Percentiles rank a stretch among this genome's conserved stretches.
phyloP scores from a whole-genome alignment of 2,329 filamentous ascomycete genomes.

The Xylariaceae sp. region DNA sequence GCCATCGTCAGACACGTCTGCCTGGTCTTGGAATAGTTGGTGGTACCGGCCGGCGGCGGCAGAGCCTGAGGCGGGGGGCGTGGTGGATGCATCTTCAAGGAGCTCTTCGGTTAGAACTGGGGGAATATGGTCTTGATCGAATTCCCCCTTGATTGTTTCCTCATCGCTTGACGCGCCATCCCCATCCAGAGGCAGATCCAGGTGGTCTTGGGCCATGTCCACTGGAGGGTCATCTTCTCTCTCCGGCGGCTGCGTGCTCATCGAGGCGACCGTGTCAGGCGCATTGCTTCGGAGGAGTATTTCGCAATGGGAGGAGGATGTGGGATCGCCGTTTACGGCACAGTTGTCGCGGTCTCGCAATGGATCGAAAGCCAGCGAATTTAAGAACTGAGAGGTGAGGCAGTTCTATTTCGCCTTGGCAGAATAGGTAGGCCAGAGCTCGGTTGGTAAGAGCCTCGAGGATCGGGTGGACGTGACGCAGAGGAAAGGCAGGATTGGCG shows the following conservation, averaged over 20 bases:
- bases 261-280: conserved; percentile 26
- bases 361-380: too few relatives aligned
- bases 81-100: conserved; percentile 25
- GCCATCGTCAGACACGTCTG: conserved; percentile 49
- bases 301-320: conserved; percentile 1
- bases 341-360: not conserved
- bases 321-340: conserved; percentile 1
- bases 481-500: not conserved
- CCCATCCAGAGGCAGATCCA: conserved; percentile 42
- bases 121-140: conserved; percentile 36
- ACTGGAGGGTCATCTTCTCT: conserved; percentile 40
- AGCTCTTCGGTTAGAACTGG: conserved; percentile 37
- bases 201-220: conserved; percentile 39
- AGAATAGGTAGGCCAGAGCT: not conserved
- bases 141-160: conserved; percentile 40
- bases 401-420: not conserved
- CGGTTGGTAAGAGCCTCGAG: not conserved
- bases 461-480: not conserved
- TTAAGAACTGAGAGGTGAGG: not conserved
- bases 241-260: conserved; percentile 30
- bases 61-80: conserved; percentile 33
- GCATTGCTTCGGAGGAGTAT: conserved; percentile 26
- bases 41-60: conserved; percentile 42
- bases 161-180: conserved; percentile 41
- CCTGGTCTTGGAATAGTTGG: conserved; percentile 42